Conservation (phyloP, 2,329 filamentous ascomycete species). For the Alternaria panax region DNA sequence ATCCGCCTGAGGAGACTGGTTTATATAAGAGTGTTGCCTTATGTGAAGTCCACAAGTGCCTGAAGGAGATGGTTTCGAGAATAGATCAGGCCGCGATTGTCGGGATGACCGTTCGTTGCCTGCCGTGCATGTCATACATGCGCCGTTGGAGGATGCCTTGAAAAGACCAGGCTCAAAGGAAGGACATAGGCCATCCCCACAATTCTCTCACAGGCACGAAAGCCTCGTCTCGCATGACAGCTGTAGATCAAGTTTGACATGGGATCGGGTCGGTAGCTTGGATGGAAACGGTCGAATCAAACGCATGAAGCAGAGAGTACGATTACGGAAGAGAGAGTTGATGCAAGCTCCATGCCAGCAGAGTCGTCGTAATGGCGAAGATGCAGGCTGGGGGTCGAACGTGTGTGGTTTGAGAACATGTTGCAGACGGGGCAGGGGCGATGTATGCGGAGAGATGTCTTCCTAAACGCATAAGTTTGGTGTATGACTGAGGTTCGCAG, state of each 20-base stretch:
- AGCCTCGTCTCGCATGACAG: conserved; percentile 30
- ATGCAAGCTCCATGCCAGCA: conserved; percentile 26
- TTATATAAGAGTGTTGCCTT: conserved; percentile 33
- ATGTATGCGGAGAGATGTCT: conserved; percentile 29
- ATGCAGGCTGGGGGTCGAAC: conserved; percentile 40
- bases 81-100: conserved; percentile 20
- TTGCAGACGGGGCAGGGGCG: conserved; percentile 41
- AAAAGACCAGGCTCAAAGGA: conserved; percentile 27
- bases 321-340: conserved; percentile 22
- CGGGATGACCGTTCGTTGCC: conserved; percentile 29
- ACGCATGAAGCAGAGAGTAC: conserved; percentile 34
- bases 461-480: conserved; percentile 50
- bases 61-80: conserved; percentile 20
- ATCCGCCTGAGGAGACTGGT: conserved; percentile 14
- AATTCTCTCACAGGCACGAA: conserved; percentile 39
- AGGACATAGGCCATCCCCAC: conserved; percentile 27
- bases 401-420: conserved; percentile 44
- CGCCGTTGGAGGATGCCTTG: conserved; percentile 45
- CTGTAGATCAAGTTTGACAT: conserved; percentile 22
- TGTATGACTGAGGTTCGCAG: conserved; percentile 38
- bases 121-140: conserved; percentile 45
- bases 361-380: conserved; percentile 26
- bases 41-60: conserved; percentile 12
- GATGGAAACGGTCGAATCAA: conserved; percentile 44
- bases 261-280: conserved; percentile 26